phyloP scores from a whole-genome alignment of 2,329 filamentous ascomycete genomes.

The Bipolaris oryzae region DNA sequence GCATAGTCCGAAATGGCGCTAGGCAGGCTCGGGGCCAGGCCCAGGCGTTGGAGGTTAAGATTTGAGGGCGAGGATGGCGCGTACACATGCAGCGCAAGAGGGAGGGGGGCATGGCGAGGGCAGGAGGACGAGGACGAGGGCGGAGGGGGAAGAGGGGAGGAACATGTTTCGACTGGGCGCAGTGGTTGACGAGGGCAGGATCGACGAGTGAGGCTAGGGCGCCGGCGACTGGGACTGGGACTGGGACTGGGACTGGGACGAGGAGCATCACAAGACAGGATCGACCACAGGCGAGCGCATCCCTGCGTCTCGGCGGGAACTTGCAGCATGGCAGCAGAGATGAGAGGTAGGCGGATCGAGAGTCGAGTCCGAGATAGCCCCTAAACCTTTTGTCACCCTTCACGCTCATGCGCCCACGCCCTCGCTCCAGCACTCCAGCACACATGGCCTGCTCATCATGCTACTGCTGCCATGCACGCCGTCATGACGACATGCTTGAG shows the following conservation, averaged over 20 bases:
- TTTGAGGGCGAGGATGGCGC: constrained; percentile 7
- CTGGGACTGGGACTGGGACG: background rate
- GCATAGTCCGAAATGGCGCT: constrained; percentile 23
- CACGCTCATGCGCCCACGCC: background rate
- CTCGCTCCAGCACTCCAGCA: too few species aligned
- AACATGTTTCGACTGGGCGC: background rate
- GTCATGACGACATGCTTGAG: constrained; percentile 21
- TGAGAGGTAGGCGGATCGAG: constrained; percentile 37
- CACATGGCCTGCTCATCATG: background rate
- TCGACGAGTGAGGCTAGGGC: constrained; percentile 46
- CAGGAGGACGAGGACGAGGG: background rate
- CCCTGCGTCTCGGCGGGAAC: constrained; percentile 30
- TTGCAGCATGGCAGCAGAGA: constrained; percentile 36
- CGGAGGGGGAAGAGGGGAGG: too few species aligned
- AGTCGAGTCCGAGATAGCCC: constrained; percentile 39
- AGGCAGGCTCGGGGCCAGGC: constrained; percentile 5
- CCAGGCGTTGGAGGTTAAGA: constrained; percentile 6
- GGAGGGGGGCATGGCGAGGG: background rate
- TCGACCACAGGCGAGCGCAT: constrained; percentile 17
- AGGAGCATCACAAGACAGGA: constrained; percentile 22
- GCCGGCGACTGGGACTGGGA: background rate
- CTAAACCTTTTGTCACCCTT: constrained; percentile 23
- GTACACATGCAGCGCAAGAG: background rate
- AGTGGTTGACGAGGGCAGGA: constrained; percentile 25
- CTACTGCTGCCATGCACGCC: background rate